These are phyloP conservation scores for Rosa multiflora DNA, from an alignment of 306 rosid genomes.

Conservation along the genomic window DNA sequence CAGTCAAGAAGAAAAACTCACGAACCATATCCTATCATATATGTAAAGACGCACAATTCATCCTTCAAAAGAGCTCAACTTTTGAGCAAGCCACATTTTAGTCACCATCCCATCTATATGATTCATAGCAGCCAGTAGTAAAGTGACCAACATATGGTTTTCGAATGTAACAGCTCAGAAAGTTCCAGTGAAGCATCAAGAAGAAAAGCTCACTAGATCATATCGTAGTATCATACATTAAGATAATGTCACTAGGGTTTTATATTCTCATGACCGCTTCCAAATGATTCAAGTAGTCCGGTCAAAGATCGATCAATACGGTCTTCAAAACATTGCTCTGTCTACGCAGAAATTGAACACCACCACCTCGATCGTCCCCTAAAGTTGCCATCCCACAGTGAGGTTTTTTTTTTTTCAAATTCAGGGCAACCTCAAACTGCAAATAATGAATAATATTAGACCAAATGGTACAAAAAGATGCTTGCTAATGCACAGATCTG, in stretches of 20 bases:
- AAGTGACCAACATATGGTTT: neutral
- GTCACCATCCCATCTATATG: too few species aligned
- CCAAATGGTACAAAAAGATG: too few species aligned
- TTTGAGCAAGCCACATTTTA: too few species aligned
- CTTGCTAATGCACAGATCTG: neutral
- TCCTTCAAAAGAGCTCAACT: too few species aligned
- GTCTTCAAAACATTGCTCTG: neutral
- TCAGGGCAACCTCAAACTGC: neutral
- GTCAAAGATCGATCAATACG: neutral
- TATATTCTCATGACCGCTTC: too few species aligned
- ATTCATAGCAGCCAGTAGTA: neutral
- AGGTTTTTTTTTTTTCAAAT: neutral
- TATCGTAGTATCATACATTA: too few species aligned
- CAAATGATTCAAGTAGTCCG: neutral
- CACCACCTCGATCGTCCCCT: neutral
- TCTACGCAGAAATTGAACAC: neutral
- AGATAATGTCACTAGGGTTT: too few species aligned
- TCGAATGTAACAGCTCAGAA: neutral
- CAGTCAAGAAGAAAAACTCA: too few species aligned
- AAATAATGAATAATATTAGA: too few species aligned
- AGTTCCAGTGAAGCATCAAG: neutral
- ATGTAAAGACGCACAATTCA: too few species aligned
- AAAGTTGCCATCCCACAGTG: neutral
- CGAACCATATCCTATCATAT: too few species aligned
- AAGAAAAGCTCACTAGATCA: neutral